Evolutionary conservation across 768 basidiomycete genomes (phyloP).

Genomic region (Porphyrellus cyaneotinctus): DNA sequence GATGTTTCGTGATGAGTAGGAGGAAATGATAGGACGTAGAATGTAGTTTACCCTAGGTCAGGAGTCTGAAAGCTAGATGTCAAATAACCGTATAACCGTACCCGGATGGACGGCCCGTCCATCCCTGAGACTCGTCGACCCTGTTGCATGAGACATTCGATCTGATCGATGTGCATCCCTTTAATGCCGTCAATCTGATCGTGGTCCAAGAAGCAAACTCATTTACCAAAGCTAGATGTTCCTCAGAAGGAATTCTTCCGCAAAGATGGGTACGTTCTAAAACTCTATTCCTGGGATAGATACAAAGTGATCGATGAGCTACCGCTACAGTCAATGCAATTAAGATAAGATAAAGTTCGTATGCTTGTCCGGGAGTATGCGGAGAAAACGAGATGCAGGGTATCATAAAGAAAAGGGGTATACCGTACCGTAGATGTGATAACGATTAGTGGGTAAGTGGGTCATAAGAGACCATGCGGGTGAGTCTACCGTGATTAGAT

Average conservation of each 20-base stretch:
- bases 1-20: constrained; percentile 74
- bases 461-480: neutral
- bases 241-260: neutral
- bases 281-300: constrained; percentile 2
- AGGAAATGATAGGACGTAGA: constrained; percentile 40
- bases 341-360: neutral
- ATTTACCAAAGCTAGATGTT: neutral
- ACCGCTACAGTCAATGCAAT: constrained; percentile 18
- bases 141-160: neutral
- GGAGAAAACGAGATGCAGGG: neutral
- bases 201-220: neutral
- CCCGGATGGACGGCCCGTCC: too few species aligned
- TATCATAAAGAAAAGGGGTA: neutral
- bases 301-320: constrained; percentile 6
- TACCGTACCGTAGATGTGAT: neutral
- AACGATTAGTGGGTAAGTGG: neutral
- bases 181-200: neutral
- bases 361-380: neutral
- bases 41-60: neutral
- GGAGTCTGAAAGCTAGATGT: too few species aligned
- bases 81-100: too few species aligned
- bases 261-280: neutral
- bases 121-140: neutral
- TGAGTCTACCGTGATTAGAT: neutral
- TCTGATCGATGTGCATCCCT: neutral